These are phyloP conservation scores for Barnettozyma californica DNA, from an alignment of 805 yeast species.

Conservation along the genomic window DNA sequence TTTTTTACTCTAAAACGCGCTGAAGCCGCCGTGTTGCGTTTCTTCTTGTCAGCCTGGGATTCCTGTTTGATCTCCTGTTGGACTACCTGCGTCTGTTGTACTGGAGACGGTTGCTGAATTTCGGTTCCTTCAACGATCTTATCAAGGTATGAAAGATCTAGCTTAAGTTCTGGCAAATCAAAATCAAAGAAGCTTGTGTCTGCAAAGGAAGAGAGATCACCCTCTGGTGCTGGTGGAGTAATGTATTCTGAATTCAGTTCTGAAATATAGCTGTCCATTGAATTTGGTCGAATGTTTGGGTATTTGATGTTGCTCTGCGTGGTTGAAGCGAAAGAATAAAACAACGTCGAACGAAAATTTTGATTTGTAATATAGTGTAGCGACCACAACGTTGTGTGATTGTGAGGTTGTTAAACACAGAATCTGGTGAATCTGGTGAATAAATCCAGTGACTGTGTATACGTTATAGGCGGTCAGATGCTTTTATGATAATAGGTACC, in stretches of 20 bases:
- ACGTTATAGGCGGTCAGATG: too few species aligned
- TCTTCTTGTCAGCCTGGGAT: constrained; percentile 35
- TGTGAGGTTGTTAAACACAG: too few species aligned
- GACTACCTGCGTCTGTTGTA: neutral
- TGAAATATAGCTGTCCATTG: constrained; percentile 11
- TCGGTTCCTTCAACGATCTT: neutral
- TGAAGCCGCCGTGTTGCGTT: constrained; percentile 59
- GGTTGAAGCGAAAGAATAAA: neutral
- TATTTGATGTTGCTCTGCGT: neutral
- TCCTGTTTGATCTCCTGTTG: neutral
- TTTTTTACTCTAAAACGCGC: constrained; percentile 61
- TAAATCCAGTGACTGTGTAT: too few species aligned
- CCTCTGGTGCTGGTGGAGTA: neutral
- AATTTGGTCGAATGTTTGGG: too few species aligned
- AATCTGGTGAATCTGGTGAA: too few species aligned
- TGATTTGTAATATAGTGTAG: too few species aligned
- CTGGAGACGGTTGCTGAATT: constrained; percentile 2
- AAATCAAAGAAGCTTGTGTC: constrained; percentile 22
- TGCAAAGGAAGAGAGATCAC: constrained; percentile 18
- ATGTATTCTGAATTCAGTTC: constrained; percentile 15
- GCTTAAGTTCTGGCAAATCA: constrained; percentile 16
- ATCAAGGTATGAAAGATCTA: constrained; percentile 8
- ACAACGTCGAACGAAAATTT: neutral
- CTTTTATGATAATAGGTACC: too few species aligned
- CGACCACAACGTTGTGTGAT: too few species aligned